Percentiles rank a stretch among this genome's conserved stretches.
Conservation (phyloP, 495 filamentous ascomycete genomes). For the Penicillium parvum region DNA sequence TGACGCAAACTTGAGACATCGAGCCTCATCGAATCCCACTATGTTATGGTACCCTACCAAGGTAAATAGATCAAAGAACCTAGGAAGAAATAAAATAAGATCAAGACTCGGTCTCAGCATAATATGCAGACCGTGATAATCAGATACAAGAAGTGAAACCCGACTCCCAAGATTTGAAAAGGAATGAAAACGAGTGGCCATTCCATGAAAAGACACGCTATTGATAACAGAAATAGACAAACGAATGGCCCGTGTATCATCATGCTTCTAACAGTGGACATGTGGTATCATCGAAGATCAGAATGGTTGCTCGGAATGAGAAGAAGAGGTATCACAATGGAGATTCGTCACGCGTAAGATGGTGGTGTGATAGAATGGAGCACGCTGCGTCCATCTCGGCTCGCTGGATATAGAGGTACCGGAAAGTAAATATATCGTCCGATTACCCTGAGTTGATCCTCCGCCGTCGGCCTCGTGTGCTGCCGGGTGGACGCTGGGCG, state of each 20-base stretch:
- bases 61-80: background rate
- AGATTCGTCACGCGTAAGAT: slow-evolving; percentile 24
- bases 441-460: slow-evolving; percentile 38
- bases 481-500: slow-evolving; percentile 78
- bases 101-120: too few relatives aligned
- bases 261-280: slow-evolving; percentile 31
- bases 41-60: too few relatives aligned
- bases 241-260: slow-evolving; percentile 32
- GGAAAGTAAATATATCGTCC: slow-evolving; percentile 1
- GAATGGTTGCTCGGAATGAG: slow-evolving; percentile 7
- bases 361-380: background rate
- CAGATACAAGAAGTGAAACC: background rate
- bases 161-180: background rate
- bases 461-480: slow-evolving; percentile 74
- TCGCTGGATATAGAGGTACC: background rate
- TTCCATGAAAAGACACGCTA: slow-evolving; percentile 3
- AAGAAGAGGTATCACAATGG: slow-evolving; percentile 25
- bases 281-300: slow-evolving; percentile 32
- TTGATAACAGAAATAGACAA: slow-evolving; percentile 1
- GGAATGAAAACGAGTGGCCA: slow-evolving; percentile 16
- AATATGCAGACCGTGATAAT: background rate
- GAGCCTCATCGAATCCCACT: too few relatives aligned
- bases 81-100: background rate
- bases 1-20: too few relatives aligned
- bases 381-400: background rate